Conservation (phyloP, 169 alveolate genomes). For the Perkinsus chesapeaki region DNA sequence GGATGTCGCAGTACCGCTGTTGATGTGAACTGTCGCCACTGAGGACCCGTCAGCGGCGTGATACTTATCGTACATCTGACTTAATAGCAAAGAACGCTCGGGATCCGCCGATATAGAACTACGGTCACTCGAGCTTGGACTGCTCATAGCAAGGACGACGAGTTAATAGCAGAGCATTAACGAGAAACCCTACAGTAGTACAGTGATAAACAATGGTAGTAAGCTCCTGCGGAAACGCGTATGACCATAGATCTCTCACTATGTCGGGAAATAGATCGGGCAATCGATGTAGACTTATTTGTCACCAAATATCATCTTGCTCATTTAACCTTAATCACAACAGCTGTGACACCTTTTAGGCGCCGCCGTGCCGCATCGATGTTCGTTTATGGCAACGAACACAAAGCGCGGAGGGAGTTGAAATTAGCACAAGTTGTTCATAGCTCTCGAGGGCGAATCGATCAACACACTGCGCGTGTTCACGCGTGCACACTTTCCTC, state of each 20-base stretch:
- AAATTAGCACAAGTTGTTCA: too few relatives aligned
- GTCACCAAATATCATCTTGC: not conserved
- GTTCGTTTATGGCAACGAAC: too few relatives aligned
- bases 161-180: not conserved
- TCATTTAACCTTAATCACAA: not conserved
- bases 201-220: not conserved
- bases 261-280: not conserved
- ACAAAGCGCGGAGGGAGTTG: too few relatives aligned
- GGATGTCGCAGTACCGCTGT: too few relatives aligned
- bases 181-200: not conserved
- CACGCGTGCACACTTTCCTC: too few relatives aligned
- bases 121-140: too few relatives aligned
- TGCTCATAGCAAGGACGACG: not conserved
- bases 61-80: too few relatives aligned
- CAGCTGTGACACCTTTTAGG: not conserved
- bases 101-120: not conserved
- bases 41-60: too few relatives aligned
- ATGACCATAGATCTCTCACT: not conserved
- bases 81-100: not conserved
- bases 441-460: too few relatives aligned
- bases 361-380: too few relatives aligned
- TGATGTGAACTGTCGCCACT: too few relatives aligned
- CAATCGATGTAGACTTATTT: not conserved
- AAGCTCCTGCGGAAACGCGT: not conserved
- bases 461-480: too few relatives aligned